Conservation (phyloP, 352 stramenopile species). For the Phytophthora litchii region DNA sequence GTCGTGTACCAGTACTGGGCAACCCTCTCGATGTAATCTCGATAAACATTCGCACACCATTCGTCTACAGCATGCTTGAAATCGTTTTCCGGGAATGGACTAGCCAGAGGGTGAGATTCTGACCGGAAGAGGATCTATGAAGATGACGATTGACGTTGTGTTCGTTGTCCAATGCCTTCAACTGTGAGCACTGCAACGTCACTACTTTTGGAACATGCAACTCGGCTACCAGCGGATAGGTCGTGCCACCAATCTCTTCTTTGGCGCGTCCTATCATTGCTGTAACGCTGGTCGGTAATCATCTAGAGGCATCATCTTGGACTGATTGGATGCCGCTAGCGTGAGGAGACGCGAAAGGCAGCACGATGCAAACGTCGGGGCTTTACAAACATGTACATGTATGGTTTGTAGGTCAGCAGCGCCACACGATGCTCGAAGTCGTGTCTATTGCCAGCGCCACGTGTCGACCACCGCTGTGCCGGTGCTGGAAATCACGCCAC, state of each 20-base stretch:
- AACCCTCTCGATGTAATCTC: no score
- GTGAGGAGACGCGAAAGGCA: conserved; percentile 25
- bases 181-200: conserved; percentile 10
- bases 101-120: no score
- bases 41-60: no score
- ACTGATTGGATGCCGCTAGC: conserved; percentile 28
- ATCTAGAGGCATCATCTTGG: conserved; percentile 13
- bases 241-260: conserved; percentile 10
- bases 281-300: conserved; percentile 14
- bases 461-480: conserved; percentile 19
- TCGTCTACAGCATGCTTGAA: no score
- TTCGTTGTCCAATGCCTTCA: neutral
- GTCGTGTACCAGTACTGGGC: no score
- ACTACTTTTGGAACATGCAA: neutral
- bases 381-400: no score
- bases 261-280: conserved; percentile 28
- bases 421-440: neutral
- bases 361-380: neutral
- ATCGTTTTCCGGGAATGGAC: no score
- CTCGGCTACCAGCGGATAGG: neutral
- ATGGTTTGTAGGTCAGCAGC: conserved; percentile 1
- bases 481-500: conserved; percentile 26
- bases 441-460: conserved; percentile 8
- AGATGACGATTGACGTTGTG: no score
- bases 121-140: no score